Evolutionary conservation across 345 rosid species (phyloP).

Genomic region (Brassica carinata): DNA sequence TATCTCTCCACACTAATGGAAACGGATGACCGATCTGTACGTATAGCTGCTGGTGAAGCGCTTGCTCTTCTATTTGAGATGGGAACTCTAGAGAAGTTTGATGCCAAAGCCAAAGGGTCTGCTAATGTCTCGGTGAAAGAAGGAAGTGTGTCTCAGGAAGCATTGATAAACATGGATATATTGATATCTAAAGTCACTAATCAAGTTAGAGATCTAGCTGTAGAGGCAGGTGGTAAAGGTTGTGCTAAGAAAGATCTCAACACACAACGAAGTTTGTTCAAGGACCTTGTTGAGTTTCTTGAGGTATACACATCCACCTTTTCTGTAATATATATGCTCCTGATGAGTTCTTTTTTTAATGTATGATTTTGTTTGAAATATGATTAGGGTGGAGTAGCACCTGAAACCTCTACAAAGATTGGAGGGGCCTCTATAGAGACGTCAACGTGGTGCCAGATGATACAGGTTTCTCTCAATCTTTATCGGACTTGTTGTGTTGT

Average conservation of each 20-base stretch:
- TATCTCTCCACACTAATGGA: constrained; percentile 73
- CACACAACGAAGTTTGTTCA: constrained; percentile 83
- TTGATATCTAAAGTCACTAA: constrained; percentile 60
- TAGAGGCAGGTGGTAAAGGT: constrained; percentile 95
- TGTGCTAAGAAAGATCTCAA: constrained; percentile 88
- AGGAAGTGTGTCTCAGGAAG: constrained; percentile 57
- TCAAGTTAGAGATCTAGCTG: constrained; percentile 74
- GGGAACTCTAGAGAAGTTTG: constrained; percentile 68
- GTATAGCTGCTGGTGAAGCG: constrained; percentile 96
- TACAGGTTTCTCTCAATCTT: constrained; percentile 38
- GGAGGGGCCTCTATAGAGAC: constrained; percentile 67
- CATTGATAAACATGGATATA: constrained; percentile 56
- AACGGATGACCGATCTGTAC: constrained; percentile 81
- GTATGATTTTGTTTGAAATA: not conserved
- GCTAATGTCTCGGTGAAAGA: constrained; percentile 45
- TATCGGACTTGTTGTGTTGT: not conserved
- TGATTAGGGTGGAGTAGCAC: constrained; percentile 60
- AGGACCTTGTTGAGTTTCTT: constrained; percentile 72
- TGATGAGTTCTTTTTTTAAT: not conserved
- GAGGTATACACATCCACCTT: constrained; percentile 45
- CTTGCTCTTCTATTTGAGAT: constrained; percentile 76
- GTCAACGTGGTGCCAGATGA: constrained; percentile 71
- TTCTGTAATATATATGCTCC: not conserved
- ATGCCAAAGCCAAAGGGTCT: constrained; percentile 47
- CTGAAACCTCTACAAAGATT: constrained; percentile 66